Conservation (phyloP, 2,329 filamentous ascomycete genomes). For the Chaetomiaceae sp. region DNA sequence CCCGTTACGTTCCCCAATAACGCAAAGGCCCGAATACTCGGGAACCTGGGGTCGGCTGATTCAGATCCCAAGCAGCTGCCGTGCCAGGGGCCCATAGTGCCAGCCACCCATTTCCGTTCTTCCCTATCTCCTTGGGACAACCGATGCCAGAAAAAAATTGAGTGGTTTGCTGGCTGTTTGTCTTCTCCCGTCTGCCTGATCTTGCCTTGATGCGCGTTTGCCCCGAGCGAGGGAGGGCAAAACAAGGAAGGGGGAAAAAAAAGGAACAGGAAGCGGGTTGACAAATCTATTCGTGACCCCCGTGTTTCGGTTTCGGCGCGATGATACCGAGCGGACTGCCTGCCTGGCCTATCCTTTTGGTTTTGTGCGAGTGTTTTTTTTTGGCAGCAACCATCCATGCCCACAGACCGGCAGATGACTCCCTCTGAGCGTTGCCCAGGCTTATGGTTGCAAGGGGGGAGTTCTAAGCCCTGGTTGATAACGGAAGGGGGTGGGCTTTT, state of each 20-base stretch:
- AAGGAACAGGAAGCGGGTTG: background rate
- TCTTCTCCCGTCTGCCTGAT: no score
- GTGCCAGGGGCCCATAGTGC: background rate
- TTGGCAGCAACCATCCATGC: background rate
- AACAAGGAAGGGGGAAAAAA: background rate
- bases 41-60: conserved; percentile 15
- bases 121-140: background rate
- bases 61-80: background rate
- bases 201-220: no score
- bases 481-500: no score
- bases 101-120: background rate
- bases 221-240: background rate
- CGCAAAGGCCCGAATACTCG: conserved; percentile 16
- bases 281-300: background rate
- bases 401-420: background rate
- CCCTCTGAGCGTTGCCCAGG: background rate
- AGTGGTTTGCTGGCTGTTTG: no score
- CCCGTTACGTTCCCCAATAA: background rate
- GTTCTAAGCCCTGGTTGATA: no score
- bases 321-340: no score
- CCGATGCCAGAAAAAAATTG: no score
- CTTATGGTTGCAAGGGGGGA: no score
- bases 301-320: background rate
- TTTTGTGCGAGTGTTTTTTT: background rate
- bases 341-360: no score